Conservation (phyloP, 2,329 filamentous ascomycete species). For the Diaporthe humulicola region DNA sequence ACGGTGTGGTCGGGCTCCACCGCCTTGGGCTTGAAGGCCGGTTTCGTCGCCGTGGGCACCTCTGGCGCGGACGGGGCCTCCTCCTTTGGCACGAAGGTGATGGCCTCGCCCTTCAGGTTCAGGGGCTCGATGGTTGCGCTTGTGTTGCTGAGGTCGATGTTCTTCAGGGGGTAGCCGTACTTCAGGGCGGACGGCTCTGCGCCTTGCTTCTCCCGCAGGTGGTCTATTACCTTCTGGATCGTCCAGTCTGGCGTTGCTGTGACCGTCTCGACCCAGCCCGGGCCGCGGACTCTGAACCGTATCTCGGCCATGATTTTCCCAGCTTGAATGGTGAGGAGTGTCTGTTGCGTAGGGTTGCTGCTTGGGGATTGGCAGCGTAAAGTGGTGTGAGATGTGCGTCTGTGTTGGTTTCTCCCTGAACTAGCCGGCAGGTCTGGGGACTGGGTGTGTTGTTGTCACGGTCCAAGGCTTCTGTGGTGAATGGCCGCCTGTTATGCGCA, state of each 20-base stretch:
- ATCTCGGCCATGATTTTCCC: slow-evolving; percentile 58
- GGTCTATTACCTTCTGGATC: slow-evolving; percentile 70
- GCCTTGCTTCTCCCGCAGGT: slow-evolving; percentile 74
- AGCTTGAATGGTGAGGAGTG: not conserved
- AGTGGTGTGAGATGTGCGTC: not conserved
- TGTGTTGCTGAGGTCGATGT: slow-evolving; percentile 71
- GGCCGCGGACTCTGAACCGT: slow-evolving; percentile 81
- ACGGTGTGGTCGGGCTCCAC: slow-evolving; percentile 58
- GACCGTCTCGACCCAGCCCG: slow-evolving; percentile 78
- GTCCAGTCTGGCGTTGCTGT: slow-evolving; percentile 77
- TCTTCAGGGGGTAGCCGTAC: slow-evolving; percentile 84
- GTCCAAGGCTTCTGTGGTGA: not conserved
- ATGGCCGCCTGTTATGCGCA: not conserved
- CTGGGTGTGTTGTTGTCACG: too few relatives aligned
- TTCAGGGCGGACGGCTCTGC: slow-evolving; percentile 80
- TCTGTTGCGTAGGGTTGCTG: not conserved
- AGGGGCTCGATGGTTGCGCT: slow-evolving; percentile 62
- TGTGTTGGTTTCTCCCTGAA: not conserved
- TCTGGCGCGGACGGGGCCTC: slow-evolving; percentile 35
- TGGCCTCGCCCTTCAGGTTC: slow-evolving; percentile 63
- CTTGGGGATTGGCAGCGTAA: not conserved
- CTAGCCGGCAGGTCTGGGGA: not conserved
- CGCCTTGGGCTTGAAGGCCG: slow-evolving; percentile 48
- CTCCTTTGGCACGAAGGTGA: slow-evolving; percentile 63
- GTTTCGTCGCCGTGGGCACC: slow-evolving; percentile 39